These are phyloP conservation scores for Larix kaempferi DNA, from an alignment of 75 land plant species.

Conservation along the genomic window DNA sequence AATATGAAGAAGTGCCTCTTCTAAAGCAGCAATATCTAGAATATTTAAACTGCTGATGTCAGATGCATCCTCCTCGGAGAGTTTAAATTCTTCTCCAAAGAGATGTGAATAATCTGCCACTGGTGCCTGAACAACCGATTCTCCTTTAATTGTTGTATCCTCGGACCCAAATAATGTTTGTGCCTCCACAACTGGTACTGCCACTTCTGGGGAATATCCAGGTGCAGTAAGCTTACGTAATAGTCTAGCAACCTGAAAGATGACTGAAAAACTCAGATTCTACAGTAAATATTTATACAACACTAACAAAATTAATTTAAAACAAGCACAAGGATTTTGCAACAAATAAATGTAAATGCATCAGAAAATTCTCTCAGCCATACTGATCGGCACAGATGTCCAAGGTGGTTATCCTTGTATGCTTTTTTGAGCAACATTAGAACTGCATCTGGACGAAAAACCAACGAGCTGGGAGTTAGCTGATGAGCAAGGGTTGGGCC, in stretches of 20 bases:
- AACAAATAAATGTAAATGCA: neutral
- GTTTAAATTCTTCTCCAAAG: slow-evolving; percentile 78
- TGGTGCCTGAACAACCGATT: slow-evolving; percentile 8
- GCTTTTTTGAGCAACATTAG: slow-evolving; percentile 72
- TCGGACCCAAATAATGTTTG: slow-evolving; percentile 12
- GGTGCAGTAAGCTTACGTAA: slow-evolving; percentile 54
- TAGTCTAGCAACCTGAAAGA: slow-evolving; percentile 55
- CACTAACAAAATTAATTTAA: neutral
- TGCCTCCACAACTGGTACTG: slow-evolving; percentile 13
- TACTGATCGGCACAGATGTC: slow-evolving; percentile 66
- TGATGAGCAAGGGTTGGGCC: slow-evolving; percentile 37
- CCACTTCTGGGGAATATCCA: slow-evolving; percentile 18
- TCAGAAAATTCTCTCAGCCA: neutral
- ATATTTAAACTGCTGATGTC: slow-evolving; percentile 35
- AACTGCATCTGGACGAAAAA: slow-evolving; percentile 69
- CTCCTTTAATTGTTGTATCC: slow-evolving; percentile 18
- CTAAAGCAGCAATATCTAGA: slow-evolving; percentile 66
- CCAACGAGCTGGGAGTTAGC: slow-evolving; percentile 48
- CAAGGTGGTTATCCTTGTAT: slow-evolving; percentile 63
- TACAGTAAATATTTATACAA: neutral
- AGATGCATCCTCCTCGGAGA: slow-evolving; percentile 38
- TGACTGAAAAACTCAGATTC: neutral
- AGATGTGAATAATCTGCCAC: slow-evolving; percentile 65
- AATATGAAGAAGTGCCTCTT: slow-evolving; percentile 86
- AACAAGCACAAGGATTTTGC: neutral